Base-by-base conservation (phyloP, 2,329 filamentous ascomycete species). In the Talaromyces sp. region DNA sequence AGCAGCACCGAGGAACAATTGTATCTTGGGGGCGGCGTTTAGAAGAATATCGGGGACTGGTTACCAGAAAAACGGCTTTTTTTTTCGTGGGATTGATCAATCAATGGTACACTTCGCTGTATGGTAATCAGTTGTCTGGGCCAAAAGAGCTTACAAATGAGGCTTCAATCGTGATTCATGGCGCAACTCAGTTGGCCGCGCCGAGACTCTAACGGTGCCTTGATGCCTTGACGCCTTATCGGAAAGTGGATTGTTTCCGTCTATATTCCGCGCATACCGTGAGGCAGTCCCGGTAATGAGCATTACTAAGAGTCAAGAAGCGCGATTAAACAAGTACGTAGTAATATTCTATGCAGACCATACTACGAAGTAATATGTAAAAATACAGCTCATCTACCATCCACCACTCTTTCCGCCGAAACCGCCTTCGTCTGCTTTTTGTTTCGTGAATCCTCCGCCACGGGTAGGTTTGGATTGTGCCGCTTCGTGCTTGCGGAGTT, bases 401-500 rank as follows among this genome's bases (percentile, higher is more conserved):
- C 75, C 76, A 13, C 75, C 71, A 56, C 78, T 78, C 9, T 74
- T 74, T 43, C 72, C 76, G 66, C 76, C 77, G 27, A 71, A 72
- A 35, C 74, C 75, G 58, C 72, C 74, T 31, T 78, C 76, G 54
- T 84, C 82, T 39, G 79, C 78, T 69, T 82, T 83, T 74, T 83
- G 83, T 68, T 79, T 78, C 2, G 33, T 43, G 8, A 50, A 33
- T 4, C 76, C 78, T 43, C 75, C 75, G 13, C 78, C 78, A 43
- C 76, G 76, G n/a, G 73, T 76, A 0, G 88, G 88, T 76, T 90
- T 94, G 73, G 93, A 90, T 79, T 97, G 93, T n/a, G 93, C 91
- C 1, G 91, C 90, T 78, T 96, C 92, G 74, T 97, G 93, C 70
- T 93, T 89, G 73, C 90, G 84, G 70, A 98, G 78, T 78, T 98